These are phyloP conservation scores for Bipolaris victoriae DNA, from an alignment of 2,329 filamentous ascomycete genomes.

Conservation along the genomic window DNA sequence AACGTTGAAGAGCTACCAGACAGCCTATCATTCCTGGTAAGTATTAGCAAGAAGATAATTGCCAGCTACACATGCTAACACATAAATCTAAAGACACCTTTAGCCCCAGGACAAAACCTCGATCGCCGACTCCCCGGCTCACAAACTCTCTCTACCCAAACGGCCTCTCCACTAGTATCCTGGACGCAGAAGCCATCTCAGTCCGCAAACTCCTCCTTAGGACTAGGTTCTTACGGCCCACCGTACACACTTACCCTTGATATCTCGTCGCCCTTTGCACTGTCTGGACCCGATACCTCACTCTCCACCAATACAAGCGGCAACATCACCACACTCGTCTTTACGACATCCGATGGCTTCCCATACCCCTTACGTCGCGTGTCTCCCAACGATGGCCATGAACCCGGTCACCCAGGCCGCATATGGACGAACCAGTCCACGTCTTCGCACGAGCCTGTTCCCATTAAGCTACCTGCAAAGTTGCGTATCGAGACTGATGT, in stretches of 20 bases:
- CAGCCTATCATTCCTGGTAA: constrained; percentile 48
- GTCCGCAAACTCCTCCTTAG: constrained; percentile 26
- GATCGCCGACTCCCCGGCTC: constrained; percentile 43
- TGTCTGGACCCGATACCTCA: constrained; percentile 53
- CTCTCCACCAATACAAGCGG: constrained; percentile 36
- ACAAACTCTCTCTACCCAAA: constrained; percentile 2
- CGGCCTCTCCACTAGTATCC: constrained; percentile 31
- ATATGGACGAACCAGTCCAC: constrained; percentile 59
- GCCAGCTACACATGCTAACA: not conserved
- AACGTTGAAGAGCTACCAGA: constrained; percentile 29
- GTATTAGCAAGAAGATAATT: not conserved
- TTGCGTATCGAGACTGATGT: constrained; percentile 55
- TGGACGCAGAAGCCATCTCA: constrained; percentile 37
- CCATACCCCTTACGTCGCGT: constrained; percentile 59
- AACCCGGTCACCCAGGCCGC: constrained; percentile 56
- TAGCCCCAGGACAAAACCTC: constrained; percentile 55
- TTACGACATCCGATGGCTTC: constrained; percentile 48
- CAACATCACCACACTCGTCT: constrained; percentile 47
- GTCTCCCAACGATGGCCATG: constrained; percentile 52
- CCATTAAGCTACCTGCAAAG: constrained; percentile 40
- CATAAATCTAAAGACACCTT: constrained; percentile 26
- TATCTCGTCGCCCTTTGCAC: constrained; percentile 52
- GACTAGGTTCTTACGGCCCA: constrained; percentile 53
- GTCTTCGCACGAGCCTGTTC: constrained; percentile 54
- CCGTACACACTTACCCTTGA: constrained; percentile 54